Conservation (phyloP, 192 early-diverging fungal genomes). For the Lunasporangiospora selenospora region DNA sequence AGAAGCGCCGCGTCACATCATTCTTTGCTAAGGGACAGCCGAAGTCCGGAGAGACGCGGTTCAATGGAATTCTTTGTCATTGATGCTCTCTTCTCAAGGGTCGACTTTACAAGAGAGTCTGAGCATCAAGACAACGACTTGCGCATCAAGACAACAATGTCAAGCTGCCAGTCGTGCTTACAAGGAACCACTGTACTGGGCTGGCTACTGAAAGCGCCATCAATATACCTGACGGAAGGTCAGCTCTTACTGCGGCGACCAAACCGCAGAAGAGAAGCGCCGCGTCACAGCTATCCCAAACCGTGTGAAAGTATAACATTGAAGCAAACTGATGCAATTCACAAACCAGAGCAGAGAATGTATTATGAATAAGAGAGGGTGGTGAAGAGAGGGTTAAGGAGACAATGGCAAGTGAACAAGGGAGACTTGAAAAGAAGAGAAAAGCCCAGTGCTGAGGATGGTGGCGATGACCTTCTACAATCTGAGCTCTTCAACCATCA, state of each 20-base stretch:
- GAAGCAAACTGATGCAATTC: too few relatives aligned
- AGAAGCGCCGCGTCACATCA: slow-evolving; percentile 12
- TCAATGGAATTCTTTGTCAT: too few relatives aligned
- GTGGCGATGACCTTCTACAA: slow-evolving; percentile 9
- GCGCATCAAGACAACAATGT: slow-evolving; percentile 18
- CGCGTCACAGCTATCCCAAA: slow-evolving; percentile 16
- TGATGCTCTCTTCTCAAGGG: too few relatives aligned
- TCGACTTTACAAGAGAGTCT: too few relatives aligned
- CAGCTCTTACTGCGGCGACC: slow-evolving; percentile 9
- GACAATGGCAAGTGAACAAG: not conserved
- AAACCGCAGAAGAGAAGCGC: slow-evolving; percentile 6
- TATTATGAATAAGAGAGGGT: too few relatives aligned
- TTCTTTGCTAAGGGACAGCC: too few relatives aligned
- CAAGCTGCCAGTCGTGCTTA: slow-evolving; percentile 12
- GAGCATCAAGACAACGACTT: slow-evolving; percentile 11
- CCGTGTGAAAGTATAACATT: too few relatives aligned
- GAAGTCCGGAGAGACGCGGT: too few relatives aligned
- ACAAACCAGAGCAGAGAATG: too few relatives aligned
- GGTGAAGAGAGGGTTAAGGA: too few relatives aligned
- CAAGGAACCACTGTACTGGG: slow-evolving; percentile 17
- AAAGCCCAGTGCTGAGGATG: not conserved
- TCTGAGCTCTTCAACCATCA: slow-evolving; percentile 9
- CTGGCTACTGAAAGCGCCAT: slow-evolving; percentile 21
- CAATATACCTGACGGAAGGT: slow-evolving; percentile 11
- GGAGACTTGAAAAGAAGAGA: not conserved